A percentile compares a stretch with the other conserved stretches of the same genome.
Evolutionary conservation across 1,284 basidiomycete genomes (phyloP).

Genomic region (Ceratobasidium sp.): DNA sequence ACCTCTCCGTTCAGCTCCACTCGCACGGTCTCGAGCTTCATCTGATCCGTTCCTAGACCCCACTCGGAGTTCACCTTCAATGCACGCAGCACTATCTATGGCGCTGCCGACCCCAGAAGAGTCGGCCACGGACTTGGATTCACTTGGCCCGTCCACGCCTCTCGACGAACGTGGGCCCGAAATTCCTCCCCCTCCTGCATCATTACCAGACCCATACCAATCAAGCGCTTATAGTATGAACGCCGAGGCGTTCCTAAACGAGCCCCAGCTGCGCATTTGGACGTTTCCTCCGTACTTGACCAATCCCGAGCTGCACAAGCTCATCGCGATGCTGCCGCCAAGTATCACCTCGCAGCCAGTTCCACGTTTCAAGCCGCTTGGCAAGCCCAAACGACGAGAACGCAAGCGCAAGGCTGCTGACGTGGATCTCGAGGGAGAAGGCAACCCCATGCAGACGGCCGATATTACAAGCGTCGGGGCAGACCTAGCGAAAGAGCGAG

Average conservation of each 20-base stretch:
- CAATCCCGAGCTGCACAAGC: constrained; percentile 47
- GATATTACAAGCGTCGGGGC: background rate
- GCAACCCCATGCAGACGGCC: constrained; percentile 33
- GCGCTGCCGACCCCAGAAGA: constrained; percentile 35
- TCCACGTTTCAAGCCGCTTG: constrained; percentile 45
- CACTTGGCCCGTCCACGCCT: constrained; percentile 34
- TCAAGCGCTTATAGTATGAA: constrained; percentile 33
- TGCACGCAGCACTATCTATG: constrained; percentile 40
- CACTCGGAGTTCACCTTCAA: constrained; percentile 40
- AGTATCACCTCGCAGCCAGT: constrained; percentile 46
- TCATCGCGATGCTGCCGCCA: constrained; percentile 45
- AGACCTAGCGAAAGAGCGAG: constrained; percentile 34
- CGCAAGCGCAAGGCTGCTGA: constrained; percentile 25
- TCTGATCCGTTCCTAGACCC: constrained; percentile 41
- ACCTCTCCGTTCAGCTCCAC: constrained; percentile 18
- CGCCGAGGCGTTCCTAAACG: constrained; percentile 43
- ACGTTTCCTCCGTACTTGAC: constrained; percentile 45
- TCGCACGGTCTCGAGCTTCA: constrained; percentile 33
- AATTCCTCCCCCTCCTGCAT: constrained; percentile 34
- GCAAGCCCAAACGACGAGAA: constrained; percentile 33
- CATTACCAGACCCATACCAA: constrained; percentile 26
- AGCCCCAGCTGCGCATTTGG: constrained; percentile 49
- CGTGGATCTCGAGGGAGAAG: constrained; percentile 37
- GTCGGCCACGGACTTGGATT: constrained; percentile 38
- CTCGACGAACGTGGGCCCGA: constrained; percentile 40